Base-by-base conservation (phyloP, 305 asterid genomes). In the Andrographis paniculata region DNA sequence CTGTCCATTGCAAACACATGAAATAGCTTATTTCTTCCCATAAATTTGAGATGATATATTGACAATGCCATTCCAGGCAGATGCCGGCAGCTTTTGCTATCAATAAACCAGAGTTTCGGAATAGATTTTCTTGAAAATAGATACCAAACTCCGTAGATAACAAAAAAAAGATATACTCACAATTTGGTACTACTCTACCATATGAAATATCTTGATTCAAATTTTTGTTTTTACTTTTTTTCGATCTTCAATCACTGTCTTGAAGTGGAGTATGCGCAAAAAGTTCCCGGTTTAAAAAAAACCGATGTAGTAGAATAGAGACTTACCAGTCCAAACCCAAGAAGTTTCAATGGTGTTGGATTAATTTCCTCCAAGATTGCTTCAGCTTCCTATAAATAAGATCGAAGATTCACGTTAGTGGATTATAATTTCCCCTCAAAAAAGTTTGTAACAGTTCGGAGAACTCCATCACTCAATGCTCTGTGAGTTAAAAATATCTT, bases 311-410 rank as follows among this genome's bases (percentile, higher is more conserved):
- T 1, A 33, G 57, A 28, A 35, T 3, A 38, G 36, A 60, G 42
- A 20, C 74, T 68, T 60, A 91, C 98, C 84, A 60, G 56, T 59
- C 92, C 92, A 58, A 21, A 66, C 13, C 87, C 96, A 64, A 78
- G 38, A 59, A 86, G 54, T 71, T 77, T 73, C 40, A 75, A 33
- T 13, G 94, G 98, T 49, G 96, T 78, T 31, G 94, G 96, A 18
- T 83, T 91, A 57, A 91, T 57, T 58, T 82, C 87, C 76, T 91
- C 94, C 65, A 91, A 60, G 59, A 91, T 86, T 40, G 98, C 98
- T 74, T 86, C 92, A 55, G 88, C 95, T 52, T 91, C 98, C 98
- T 91, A 54, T 19, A 17, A 66, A 54, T 19, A 17, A 66, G 38
- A 58, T 35, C 60, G 53, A 50, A 40, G 42, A 17, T 63, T 56